Evolutionary conservation across 2,329 filamentous ascomycete species (phyloP), one percentile per base, ranked within the genome.

Genomic region (Colletotrichum endophyticum): DNA sequence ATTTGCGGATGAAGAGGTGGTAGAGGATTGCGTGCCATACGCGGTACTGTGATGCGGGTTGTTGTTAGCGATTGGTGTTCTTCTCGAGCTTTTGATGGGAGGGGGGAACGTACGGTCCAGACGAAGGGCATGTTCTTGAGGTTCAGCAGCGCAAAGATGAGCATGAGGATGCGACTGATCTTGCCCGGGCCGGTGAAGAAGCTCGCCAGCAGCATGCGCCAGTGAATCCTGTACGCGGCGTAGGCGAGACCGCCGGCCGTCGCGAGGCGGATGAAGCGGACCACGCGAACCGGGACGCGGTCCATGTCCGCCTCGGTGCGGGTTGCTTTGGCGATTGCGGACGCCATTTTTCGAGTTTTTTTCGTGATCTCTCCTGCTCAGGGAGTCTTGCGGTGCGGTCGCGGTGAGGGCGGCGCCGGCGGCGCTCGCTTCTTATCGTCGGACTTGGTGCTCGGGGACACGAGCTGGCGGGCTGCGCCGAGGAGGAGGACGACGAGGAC

Each of bases 81-180:
- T n/a, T 28, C 53, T 57, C 15, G 8, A n/a, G 44, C 22, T 2
- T 4, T 13, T 22, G 6, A 34, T 4, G 19, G 32, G 16, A n/a
- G 3, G n/a, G 30, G 25, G 16, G 6, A 7, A 85, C 92, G 72
- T 89, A 95, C 93, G 79, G 95, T 95, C 95, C 95, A 96, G 12
- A 91, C 90, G 57, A 95, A 89, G 0, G 95, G 95, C 76, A 96
- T 81, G 76, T 90, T 94, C 88, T 96, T 96, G 86, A 93, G 88
- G 83, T 96, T 96, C 59, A 91, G 80, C 9, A 93, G 64, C 15
- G 91, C 87, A 72, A 94, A 90, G 15, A 91, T 67, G 16, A 93
- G 80, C 75, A 91, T 83, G 73, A 90, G 69, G 73, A 92, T 86
- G 6, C 91, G 88, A 78, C 87, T 90, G 8, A 86, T 88, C 69